phyloP scores from a whole-genome alignment of 2,329 filamentous ascomycete species.

The Magnaporthales sp. region DNA sequence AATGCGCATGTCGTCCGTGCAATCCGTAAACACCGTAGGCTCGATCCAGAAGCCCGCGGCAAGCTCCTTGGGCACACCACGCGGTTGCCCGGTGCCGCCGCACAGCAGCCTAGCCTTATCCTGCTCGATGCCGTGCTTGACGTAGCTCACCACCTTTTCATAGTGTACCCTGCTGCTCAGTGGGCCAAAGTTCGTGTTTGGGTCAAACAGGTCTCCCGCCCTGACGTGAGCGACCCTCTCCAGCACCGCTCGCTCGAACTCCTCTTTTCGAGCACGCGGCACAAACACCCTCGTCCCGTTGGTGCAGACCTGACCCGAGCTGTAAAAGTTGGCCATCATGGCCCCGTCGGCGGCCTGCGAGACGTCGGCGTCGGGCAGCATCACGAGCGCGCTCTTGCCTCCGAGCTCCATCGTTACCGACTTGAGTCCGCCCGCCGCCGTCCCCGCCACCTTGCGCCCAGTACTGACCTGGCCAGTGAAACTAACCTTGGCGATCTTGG shows the following conservation, averaged over 20 bases:
- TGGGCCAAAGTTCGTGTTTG: conserved; percentile 73
- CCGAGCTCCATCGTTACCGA: conserved; percentile 25
- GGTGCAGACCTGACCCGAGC: conserved; percentile 84
- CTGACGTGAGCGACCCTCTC: conserved; percentile 64
- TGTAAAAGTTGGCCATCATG: conserved; percentile 93
- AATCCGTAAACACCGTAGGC: conserved; percentile 80
- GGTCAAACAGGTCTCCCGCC: conserved; percentile 63
- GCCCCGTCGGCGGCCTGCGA: conserved; percentile 79
- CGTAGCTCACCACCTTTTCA: conserved; percentile 71
- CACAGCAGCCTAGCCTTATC: conserved; percentile 68
- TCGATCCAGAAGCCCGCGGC: conserved; percentile 71
- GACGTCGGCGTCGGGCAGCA: conserved; percentile 72
- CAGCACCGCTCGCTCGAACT: conserved; percentile 61
- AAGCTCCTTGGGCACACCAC: conserved; percentile 38
- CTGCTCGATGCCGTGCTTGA: conserved; percentile 61
- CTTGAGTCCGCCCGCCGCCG: conserved; percentile 9
- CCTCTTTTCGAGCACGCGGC: conserved; percentile 52
- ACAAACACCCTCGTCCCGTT: conserved; percentile 87
- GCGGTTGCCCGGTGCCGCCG: conserved; percentile 56
- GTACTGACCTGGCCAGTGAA: conserved; percentile 9
- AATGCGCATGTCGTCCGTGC: conserved; percentile 74
- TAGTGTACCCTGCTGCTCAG: conserved; percentile 66
- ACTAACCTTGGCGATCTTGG: conserved; percentile 8
- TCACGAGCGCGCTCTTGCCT: conserved; percentile 55
- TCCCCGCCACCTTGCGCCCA: conserved; percentile 7